Base-by-base conservation (phyloP, 306 rosid genomes). In the Malus domestica region DNA sequence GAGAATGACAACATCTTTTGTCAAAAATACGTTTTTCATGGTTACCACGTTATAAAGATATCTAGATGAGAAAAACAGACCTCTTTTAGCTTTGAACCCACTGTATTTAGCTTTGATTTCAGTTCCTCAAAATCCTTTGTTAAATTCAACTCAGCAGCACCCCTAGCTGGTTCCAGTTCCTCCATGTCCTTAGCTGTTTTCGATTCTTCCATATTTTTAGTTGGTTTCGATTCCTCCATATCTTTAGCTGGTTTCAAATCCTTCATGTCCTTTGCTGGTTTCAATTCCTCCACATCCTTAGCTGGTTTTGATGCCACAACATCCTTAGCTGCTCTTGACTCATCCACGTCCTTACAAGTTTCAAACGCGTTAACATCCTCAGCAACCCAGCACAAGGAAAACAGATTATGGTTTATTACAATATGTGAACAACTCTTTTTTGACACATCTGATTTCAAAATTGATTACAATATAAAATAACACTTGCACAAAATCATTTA, bases 61-160 rank as follows among this genome's bases (percentile, higher is more conserved):
- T 73, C 55, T 76, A 46, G 14, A 73, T 78, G 63, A 45, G 49
- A 76, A 85, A 49, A 52, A 80, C 89, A 84, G 59, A 95, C 99
- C 99, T 88, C 97, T 78, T 85, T 86, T 76, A 92, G 89, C 80
- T 90, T 91, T 35, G 88, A 81, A 71, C 87, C 92, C 86, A 85
- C 80, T 62, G 73, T 14, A 71, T 78, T 67, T 33, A 95, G 84
- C 86, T 81, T 88, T 78, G 86, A 82, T 73, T 81, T 85, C 86
- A 89, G 79, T 73, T 88, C 93, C 85, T 85, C 88, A 73, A 83
- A 84, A 73, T 89, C 92, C 78, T 79, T 86, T 2, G 74, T 66
- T 61, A 85, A 80, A 80, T 67, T 74, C 71, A 77, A 76, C 75
- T 79, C 84, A 32, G 70, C 73, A 10, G 42, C 79, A 63, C 75